Conservation (phyloP, 169 alveolate genomes). For the Theileria parva region DNA sequence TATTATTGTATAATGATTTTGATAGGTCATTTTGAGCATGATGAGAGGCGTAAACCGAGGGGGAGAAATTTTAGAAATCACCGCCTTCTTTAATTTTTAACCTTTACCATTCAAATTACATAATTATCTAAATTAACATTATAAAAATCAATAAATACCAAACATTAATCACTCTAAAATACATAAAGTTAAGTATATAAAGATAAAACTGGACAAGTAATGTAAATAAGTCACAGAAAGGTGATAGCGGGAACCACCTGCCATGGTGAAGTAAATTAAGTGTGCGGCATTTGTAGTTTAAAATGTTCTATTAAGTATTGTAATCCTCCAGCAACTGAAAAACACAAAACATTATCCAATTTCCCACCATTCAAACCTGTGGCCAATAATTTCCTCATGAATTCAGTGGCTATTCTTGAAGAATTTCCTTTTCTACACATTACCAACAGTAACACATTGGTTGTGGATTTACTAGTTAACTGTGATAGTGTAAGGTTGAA, state of each 20-base stretch:
- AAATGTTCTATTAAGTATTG: constrained; percentile 10
- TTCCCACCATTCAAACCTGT: background rate
- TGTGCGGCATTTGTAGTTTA: constrained; percentile 12
- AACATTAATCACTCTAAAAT: no score
- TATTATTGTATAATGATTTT: background rate
- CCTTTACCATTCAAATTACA: background rate
- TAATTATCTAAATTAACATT: background rate
- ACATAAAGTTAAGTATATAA: no score
- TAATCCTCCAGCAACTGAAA: constrained; percentile 57
- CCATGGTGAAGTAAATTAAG: background rate
- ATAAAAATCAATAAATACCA: no score
- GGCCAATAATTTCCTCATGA: constrained; percentile 6
- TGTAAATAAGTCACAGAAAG: background rate
- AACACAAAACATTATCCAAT: constrained; percentile 1
- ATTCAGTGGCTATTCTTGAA: constrained; percentile 34
- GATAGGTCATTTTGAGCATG: constrained; percentile 22
- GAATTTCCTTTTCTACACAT: constrained; percentile 56
- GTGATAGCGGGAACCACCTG: background rate
- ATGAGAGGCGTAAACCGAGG: constrained; percentile 2
- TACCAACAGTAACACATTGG: constrained; percentile 9
- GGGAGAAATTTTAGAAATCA: background rate
- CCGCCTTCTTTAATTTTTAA: background rate
- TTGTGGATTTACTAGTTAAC: background rate
- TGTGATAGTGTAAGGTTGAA: background rate
- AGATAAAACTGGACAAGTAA: no score